Percentiles rank a stretch among this genome's conserved stretches.
Conservation (phyloP, 2,329 filamentous ascomycete species). For the Aphanocladium album region DNA sequence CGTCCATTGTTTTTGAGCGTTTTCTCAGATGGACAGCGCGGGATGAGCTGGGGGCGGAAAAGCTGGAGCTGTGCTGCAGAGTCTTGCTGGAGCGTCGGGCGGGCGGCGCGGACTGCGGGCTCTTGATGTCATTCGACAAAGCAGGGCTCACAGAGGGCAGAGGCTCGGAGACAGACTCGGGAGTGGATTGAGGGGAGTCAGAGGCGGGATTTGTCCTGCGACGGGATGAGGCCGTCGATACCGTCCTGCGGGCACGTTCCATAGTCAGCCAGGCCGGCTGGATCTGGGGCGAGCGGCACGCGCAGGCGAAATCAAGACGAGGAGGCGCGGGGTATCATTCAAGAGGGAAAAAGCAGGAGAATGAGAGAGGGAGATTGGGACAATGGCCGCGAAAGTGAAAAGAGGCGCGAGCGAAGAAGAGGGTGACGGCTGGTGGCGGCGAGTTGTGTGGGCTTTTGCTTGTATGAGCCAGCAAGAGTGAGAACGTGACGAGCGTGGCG, state of each 20-base stretch:
- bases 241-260: conserved; percentile 34
- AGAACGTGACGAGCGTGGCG: conserved; percentile 8
- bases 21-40: conserved; percentile 33
- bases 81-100: conserved; percentile 30
- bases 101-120: conserved; percentile 26
- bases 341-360: conserved; percentile 1
- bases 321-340: not conserved
- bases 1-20: conserved; percentile 41
- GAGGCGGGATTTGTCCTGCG: conserved; percentile 28
- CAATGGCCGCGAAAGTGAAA: not conserved
- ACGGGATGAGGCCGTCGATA: conserved; percentile 20
- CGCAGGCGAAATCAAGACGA: not conserved
- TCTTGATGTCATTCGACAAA: conserved; percentile 28
- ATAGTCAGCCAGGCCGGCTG: conserved; percentile 17
- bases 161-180: conserved; percentile 28
- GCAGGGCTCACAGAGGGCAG: conserved; percentile 28
- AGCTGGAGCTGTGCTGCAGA: conserved; percentile 32
- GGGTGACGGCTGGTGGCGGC: not conserved
- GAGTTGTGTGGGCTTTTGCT: conserved; percentile 10
- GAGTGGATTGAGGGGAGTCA: conserved; percentile 29
- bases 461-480: conserved; percentile 16
- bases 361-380: not conserved
- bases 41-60: conserved; percentile 29
- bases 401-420: not conserved
- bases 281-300: conserved; percentile 7